These are phyloP conservation scores for Nakazawaea ambrosiae DNA, from an alignment of 805 yeast genomes.

Conservation along the genomic window DNA sequence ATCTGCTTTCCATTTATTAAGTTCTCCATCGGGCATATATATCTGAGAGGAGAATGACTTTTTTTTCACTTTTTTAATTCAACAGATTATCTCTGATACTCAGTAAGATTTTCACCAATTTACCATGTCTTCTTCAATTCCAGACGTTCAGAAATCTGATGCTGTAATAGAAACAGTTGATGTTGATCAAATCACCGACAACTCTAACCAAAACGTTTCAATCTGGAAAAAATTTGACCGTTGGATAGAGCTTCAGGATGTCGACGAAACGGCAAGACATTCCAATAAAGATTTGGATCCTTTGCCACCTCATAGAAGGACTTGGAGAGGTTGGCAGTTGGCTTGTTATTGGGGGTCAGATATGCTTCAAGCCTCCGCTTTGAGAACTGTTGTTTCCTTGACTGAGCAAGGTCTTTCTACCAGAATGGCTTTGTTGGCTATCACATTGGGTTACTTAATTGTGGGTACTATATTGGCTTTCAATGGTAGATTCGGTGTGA, in stretches of 20 bases:
- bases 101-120: too few species aligned
- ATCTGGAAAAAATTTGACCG: constrained; percentile 12
- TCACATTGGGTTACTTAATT: constrained; percentile 16
- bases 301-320: constrained; percentile 17
- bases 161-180: not conserved
- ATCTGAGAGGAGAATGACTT: too few species aligned
- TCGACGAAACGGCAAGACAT: constrained; percentile 5
- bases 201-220: not conserved
- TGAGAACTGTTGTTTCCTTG: constrained; percentile 16
- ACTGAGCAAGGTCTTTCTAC: constrained; percentile 16
- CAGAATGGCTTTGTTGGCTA: constrained; percentile 15
- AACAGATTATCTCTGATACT: too few species aligned
- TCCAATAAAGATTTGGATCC: constrained; percentile 14
- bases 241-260: constrained; percentile 6
- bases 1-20: too few species aligned
- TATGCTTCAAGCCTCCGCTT: constrained; percentile 18
- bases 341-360: constrained; percentile 21
- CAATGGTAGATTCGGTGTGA: constrained; percentile 27
- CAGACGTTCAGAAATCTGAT: too few species aligned
- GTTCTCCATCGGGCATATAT: too few species aligned
- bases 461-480: constrained; percentile 17
- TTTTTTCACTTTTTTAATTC: too few species aligned
- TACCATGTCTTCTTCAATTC: too few species aligned
- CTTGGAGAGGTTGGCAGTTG: constrained; percentile 18
- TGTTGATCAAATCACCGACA: not conserved